Evolutionary conservation across 345 rosid species (phyloP).

Genomic region (Salix koriyanagi): DNA sequence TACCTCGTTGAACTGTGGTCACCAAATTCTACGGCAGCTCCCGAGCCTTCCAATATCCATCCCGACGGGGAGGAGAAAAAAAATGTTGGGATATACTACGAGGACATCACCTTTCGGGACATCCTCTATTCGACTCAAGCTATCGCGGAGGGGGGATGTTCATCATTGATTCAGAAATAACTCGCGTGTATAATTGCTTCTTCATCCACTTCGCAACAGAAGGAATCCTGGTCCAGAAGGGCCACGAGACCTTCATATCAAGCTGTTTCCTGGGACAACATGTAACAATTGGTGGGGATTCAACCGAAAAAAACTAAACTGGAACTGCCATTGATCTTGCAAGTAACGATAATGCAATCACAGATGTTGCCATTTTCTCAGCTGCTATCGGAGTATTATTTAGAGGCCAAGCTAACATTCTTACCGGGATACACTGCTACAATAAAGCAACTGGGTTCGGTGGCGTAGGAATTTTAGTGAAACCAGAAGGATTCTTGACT

Average conservation of each 20-base stretch:
- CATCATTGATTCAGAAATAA: constrained; percentile 45
- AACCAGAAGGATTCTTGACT: constrained; percentile 28
- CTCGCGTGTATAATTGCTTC: constrained; percentile 48
- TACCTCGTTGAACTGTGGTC: constrained; percentile 57
- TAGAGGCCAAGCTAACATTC: constrained; percentile 54
- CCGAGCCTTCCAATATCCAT: not conserved
- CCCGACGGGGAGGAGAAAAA: too few species aligned
- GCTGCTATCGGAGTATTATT: constrained; percentile 52
- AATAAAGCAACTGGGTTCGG: constrained; percentile 67
- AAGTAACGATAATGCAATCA: constrained; percentile 58
- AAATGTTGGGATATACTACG: constrained; percentile 35
- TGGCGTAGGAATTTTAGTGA: constrained; percentile 59
- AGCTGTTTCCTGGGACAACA: constrained; percentile 55
- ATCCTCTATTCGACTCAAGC: constrained; percentile 64
- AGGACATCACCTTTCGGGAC: constrained; percentile 56
- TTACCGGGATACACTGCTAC: constrained; percentile 65
- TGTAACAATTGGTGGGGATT: constrained; percentile 54
- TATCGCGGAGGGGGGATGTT: constrained; percentile 57
- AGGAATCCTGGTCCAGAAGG: constrained; percentile 56
- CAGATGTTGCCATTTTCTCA: constrained; percentile 58
- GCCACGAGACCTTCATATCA: constrained; percentile 69
- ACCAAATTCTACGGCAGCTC: constrained; percentile 23
- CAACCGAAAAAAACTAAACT: constrained; percentile 38
- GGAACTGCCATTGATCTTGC: constrained; percentile 62
- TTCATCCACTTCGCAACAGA: constrained; percentile 61